Conservation (phyloP, 1,139 yeast genomes). For the Sugiyamaella sp. region DNA sequence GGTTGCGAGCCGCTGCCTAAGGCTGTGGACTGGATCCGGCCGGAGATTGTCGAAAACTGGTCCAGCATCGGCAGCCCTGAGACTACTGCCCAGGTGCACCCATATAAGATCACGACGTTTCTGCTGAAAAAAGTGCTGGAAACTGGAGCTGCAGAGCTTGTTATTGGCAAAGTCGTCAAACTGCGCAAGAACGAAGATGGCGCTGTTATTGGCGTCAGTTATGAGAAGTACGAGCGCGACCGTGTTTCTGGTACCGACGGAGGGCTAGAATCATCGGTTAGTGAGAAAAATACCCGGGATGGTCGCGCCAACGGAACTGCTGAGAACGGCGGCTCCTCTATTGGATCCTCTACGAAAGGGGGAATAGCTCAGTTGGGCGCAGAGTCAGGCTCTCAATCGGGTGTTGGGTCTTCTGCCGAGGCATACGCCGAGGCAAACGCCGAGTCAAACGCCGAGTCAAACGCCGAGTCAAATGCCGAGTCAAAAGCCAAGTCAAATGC, state of each 20-base stretch:
- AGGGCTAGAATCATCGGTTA: no score
- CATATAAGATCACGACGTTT: constrained; percentile 85
- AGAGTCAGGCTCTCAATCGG: no score
- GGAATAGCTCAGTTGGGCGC: no score
- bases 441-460: no score
- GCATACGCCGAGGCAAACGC: no score
- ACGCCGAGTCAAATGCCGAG: no score
- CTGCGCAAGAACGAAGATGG: constrained; percentile 31
- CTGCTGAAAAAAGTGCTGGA: constrained; percentile 80
- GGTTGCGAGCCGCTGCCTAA: constrained; percentile 56
- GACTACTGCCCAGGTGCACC: constrained; percentile 96
- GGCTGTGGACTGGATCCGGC: constrained; percentile 81
- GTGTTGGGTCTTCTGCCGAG: no score
- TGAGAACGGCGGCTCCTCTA: neutral
- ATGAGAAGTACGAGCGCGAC: constrained; percentile 19
- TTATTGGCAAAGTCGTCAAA: constrained; percentile 71
- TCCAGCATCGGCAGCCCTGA: constrained; percentile 81
- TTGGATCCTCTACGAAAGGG: no score
- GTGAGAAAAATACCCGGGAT: constrained; percentile 2
- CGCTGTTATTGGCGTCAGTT: constrained; percentile 30
- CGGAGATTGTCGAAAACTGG: constrained; percentile 69
- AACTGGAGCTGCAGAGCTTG: constrained; percentile 79
- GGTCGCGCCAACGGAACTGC: neutral
- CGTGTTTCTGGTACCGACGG: constrained; percentile 1
- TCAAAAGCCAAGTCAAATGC: neutral